Percentiles rank a stretch among this genome's conserved stretches.
Conservation (phyloP, 208 protist species). For the Leishmania arabica region DNA sequence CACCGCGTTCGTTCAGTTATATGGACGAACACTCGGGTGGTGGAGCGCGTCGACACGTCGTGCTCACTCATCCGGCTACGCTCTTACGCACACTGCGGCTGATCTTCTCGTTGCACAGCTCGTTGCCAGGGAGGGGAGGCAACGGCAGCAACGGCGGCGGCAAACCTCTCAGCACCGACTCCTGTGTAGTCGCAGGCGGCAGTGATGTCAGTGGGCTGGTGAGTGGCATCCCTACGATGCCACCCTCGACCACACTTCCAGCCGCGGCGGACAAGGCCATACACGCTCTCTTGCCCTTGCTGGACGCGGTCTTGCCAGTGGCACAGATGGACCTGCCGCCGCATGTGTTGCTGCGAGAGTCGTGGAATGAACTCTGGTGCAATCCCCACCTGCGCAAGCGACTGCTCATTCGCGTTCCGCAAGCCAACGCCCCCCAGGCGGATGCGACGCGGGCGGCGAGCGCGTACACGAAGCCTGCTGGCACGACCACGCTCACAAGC, state of each 20-base stretch:
- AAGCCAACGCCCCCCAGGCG: background rate
- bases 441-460: constrained; percentile 1
- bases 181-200: background rate
- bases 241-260: background rate
- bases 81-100: constrained; percentile 53
- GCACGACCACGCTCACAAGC: constrained; percentile 10
- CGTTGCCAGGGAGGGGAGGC: background rate
- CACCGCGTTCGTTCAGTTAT: background rate
- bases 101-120: constrained; percentile 19
- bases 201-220: background rate
- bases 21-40: background rate
- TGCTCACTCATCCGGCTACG: constrained; percentile 22
- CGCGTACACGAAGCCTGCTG: constrained; percentile 17
- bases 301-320: constrained; percentile 35
- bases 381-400: constrained; percentile 34
- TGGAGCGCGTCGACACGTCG: background rate
- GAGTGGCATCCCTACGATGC: background rate
- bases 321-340: constrained; percentile 33
- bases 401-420: constrained; percentile 27
- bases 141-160: background rate
- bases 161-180: background rate
- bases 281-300: constrained; percentile 27
- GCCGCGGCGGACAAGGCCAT: constrained; percentile 5
- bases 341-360: constrained; percentile 51
- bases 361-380: constrained; percentile 74